Conservation (phyloP, 2,329 filamentous ascomycete genomes). For the Calonectria leucothoes region DNA sequence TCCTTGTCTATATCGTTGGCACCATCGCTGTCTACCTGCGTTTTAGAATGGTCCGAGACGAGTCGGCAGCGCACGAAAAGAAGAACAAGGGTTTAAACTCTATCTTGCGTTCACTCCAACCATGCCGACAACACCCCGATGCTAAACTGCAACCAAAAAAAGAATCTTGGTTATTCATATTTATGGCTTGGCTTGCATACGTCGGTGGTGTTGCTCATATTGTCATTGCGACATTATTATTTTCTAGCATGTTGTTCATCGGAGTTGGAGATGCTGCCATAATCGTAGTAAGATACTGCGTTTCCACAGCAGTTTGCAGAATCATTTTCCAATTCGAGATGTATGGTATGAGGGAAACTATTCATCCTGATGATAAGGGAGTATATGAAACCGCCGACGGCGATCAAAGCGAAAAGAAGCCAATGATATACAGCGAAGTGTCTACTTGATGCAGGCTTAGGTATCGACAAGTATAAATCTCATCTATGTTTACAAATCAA, state of each 20-base stretch:
- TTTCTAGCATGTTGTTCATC: conserved; percentile 3
- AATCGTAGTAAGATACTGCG: not conserved
- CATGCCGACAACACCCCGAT: not conserved
- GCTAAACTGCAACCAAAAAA: not conserved
- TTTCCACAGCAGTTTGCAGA: not conserved
- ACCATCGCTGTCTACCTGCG: not conserved
- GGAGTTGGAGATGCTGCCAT: not conserved
- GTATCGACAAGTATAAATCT: not conserved
- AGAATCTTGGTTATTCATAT: not conserved
- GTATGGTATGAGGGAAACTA: not conserved
- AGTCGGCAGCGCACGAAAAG: not conserved
- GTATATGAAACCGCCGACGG: not conserved
- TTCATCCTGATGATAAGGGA: not conserved
- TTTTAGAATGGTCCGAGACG: not conserved
- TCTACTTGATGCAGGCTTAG: not conserved
- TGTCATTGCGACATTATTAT: not conserved
- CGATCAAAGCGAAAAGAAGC: not conserved
- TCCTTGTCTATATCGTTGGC: not conserved
- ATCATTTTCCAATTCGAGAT: not conserved
- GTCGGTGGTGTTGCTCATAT: not conserved
- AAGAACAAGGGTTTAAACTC: not conserved
- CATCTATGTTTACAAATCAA: not conserved
- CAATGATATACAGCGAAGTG: not conserved
- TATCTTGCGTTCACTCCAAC: not conserved
- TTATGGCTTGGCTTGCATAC: not conserved